A percentile compares a stretch with the other conserved stretches of the same genome.
Evolutionary conservation across 116 monocot species (phyloP).

Genomic region (Papilionanthe hybrid): DNA sequence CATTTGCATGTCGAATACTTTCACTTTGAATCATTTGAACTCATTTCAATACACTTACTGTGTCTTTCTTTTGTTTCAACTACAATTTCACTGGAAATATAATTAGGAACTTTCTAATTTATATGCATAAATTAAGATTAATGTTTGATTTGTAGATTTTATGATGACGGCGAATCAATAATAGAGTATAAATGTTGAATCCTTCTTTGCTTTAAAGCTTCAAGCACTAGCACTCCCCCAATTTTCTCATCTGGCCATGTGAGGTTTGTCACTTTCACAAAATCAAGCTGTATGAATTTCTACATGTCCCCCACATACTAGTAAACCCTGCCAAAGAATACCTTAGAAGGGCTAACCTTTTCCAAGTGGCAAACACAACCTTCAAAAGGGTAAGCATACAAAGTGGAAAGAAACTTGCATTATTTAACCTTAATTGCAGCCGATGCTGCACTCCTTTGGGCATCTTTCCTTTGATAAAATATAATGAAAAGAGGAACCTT

Average conservation of each 20-base stretch:
- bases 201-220: too few species aligned
- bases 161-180: too few species aligned
- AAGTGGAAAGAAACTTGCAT: background rate
- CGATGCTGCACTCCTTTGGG: background rate
- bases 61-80: too few species aligned
- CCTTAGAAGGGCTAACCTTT: background rate
- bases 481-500: background rate
- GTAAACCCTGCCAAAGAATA: constrained; percentile 3
- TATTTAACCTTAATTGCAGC: background rate
- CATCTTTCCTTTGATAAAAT: background rate
- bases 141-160: too few species aligned
- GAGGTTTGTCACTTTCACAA: background rate
- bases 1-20: too few species aligned
- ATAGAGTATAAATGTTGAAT: too few species aligned
- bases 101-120: too few species aligned
- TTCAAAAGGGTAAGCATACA: background rate
- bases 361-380: background rate
- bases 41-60: too few species aligned
- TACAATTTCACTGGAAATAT: too few species aligned
- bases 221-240: too few species aligned
- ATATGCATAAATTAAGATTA: too few species aligned
- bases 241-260: background rate
- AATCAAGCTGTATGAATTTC: background rate
- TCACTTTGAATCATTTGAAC: too few species aligned
- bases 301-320: background rate